Evolutionary conservation across 345 rosid species (phyloP).

Genomic region (Boechera divaricarpa): DNA sequence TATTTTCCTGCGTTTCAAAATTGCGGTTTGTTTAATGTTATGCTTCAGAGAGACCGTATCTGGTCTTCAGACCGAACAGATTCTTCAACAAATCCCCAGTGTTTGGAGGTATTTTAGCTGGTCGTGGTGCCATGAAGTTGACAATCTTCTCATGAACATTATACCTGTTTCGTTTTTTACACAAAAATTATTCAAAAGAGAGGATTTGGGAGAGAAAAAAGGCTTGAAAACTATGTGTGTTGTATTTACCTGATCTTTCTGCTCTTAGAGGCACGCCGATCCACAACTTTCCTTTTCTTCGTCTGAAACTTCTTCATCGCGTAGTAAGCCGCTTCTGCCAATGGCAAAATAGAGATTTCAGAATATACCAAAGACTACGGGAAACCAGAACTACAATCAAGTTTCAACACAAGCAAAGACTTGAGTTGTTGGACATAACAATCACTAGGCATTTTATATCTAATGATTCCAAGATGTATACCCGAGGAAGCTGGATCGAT

Average conservation of each 20-base stretch:
- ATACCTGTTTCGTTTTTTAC: constrained; percentile 54
- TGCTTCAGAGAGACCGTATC: constrained; percentile 34
- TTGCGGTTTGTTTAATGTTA: not conserved
- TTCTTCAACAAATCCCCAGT: constrained; percentile 78
- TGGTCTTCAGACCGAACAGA: constrained; percentile 73
- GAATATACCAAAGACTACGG: not conserved
- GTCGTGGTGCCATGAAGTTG: constrained; percentile 84
- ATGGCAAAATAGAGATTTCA: constrained; percentile 20
- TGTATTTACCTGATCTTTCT: constrained; percentile 77
- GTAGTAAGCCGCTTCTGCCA: constrained; percentile 73
- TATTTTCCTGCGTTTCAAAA: constrained; percentile 23
- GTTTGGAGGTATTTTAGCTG: constrained; percentile 64
- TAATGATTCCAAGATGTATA: constrained; percentile 25
- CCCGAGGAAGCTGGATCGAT: constrained; percentile 75
- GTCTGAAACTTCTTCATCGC: constrained; percentile 71
- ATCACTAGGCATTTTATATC: not conserved
- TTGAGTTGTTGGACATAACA: not conserved
- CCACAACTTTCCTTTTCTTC: constrained; percentile 88
- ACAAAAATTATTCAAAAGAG: not conserved
- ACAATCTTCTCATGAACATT: constrained; percentile 80
- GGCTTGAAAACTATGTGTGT: not conserved
- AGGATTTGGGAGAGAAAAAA: not conserved
- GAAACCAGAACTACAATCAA: not conserved
- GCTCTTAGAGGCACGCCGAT: constrained; percentile 88
- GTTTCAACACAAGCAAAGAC: not conserved